phyloP scores from a whole-genome alignment of 352 stramenopile genomes.

The Phytophthora uliginosa region DNA sequence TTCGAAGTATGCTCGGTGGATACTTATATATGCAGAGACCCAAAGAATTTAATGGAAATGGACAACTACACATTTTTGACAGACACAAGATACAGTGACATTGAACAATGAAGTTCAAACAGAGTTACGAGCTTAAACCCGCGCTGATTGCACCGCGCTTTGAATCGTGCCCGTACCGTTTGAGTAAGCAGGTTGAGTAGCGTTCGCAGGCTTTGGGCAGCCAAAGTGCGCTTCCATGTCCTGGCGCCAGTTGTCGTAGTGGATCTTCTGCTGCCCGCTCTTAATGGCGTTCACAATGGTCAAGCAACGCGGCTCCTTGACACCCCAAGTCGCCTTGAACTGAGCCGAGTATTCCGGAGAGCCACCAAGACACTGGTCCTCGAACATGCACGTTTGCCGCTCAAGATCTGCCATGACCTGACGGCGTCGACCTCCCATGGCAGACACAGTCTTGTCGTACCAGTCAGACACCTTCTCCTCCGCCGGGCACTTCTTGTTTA shows the following conservation, averaged over 20 bases:
- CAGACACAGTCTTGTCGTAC: constrained; percentile 47
- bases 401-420: constrained; percentile 58
- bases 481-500: constrained; percentile 27
- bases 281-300: constrained; percentile 56
- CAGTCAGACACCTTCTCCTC: constrained; percentile 44
- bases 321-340: constrained; percentile 59
- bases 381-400: constrained; percentile 61
- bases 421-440: constrained; percentile 42
- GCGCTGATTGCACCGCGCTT: constrained; percentile 29
- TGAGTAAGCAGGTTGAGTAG: constrained; percentile 15
- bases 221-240: constrained; percentile 56
- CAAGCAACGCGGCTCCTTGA: constrained; percentile 49
- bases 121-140: constrained; percentile 4
- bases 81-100: constrained; percentile 8
- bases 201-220: constrained; percentile 44
- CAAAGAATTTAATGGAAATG: too few species aligned
- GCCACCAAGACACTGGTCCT: constrained; percentile 61
- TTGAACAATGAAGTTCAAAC: constrained; percentile 16
- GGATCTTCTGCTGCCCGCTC: constrained; percentile 43
- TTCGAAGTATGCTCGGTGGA: too few species aligned
- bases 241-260: constrained; percentile 40
- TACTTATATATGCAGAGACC: too few species aligned
- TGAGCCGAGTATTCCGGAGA: constrained; percentile 46
- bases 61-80: not conserved
- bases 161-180: constrained; percentile 2